These are phyloP conservation scores for Elongisporangium senticosum DNA, from an alignment of 352 stramenopile genomes.

Conservation along the genomic window DNA sequence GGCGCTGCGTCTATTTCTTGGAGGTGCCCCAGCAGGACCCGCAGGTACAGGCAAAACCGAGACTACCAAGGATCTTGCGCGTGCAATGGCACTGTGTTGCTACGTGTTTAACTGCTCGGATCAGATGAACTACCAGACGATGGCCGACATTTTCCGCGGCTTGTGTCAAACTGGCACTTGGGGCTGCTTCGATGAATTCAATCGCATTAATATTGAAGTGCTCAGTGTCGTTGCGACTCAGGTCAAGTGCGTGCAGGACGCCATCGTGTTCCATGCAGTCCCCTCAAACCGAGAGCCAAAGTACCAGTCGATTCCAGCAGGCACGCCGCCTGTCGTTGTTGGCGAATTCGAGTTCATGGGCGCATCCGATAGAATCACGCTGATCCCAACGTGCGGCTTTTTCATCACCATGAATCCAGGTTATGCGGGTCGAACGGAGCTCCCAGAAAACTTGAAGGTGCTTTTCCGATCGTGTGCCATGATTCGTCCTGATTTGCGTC, in stretches of 20 bases:
- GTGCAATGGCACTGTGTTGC: constrained; percentile 80
- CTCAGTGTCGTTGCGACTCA: constrained; percentile 82
- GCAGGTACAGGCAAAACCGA: constrained; percentile 90
- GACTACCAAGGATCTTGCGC: constrained; percentile 82
- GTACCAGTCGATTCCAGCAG: constrained; percentile 90
- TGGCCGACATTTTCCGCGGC: constrained; percentile 85
- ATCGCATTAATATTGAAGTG: constrained; percentile 87
- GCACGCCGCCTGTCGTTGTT: constrained; percentile 89
- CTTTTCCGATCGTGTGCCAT: constrained; percentile 90
- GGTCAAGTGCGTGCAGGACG: constrained; percentile 83
- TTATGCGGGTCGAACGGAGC: constrained; percentile 84
- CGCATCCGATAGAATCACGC: constrained; percentile 72
- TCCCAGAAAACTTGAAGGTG: constrained; percentile 89
- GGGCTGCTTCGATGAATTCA: constrained; percentile 88
- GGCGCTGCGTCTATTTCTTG: constrained; percentile 94
- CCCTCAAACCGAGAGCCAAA: constrained; percentile 92
- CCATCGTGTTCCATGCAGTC: constrained; percentile 85
- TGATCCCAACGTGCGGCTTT: constrained; percentile 88
- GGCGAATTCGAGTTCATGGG: constrained; percentile 88
- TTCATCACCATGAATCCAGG: constrained; percentile 96
- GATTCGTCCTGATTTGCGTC: constrained; percentile 94
- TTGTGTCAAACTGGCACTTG: constrained; percentile 82
- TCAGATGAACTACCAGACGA: constrained; percentile 89
- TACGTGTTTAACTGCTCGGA: constrained; percentile 90
- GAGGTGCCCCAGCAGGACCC: constrained; percentile 90